phyloP scores from a whole-genome alignment of 2,329 filamentous ascomycete genomes.

The Arthrobotrys entomopaga region DNA sequence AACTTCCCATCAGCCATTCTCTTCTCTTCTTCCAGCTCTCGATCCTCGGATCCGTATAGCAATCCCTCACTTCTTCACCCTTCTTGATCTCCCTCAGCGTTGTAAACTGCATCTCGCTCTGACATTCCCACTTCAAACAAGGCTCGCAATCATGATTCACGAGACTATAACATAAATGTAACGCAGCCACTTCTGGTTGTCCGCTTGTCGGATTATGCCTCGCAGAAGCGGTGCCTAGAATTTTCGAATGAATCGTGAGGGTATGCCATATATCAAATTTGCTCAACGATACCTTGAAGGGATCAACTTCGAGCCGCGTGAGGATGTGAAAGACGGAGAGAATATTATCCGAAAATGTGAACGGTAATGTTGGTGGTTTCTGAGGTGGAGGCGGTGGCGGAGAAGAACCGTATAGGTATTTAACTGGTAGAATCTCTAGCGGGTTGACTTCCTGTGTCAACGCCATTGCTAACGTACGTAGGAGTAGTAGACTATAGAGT shows the following conservation, averaged over 20 bases:
- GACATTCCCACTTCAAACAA: constrained; percentile 95
- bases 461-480: constrained; percentile 72
- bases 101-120: constrained; percentile 77
- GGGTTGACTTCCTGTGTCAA: constrained; percentile 71
- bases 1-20: constrained; percentile 86
- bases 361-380: constrained; percentile 74
- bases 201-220: constrained; percentile 79
- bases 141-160: constrained; percentile 97
- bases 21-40: constrained; percentile 77
- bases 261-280: constrained; percentile 81
- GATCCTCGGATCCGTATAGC: constrained; percentile 89
- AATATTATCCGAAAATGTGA: constrained; percentile 80
- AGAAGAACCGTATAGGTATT: constrained; percentile 75
- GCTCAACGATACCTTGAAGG: constrained; percentile 69
- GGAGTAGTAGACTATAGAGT: constrained; percentile 72
- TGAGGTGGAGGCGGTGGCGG: constrained; percentile 67
- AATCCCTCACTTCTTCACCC: constrained; percentile 87
- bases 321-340: constrained; percentile 79
- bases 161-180: constrained; percentile 81
- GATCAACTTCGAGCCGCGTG: constrained; percentile 85
- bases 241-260: constrained; percentile 92
- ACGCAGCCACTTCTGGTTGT: constrained; percentile 87
- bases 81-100: constrained; percentile 70
- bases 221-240: constrained; percentile 90
- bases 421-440: constrained; percentile 72